Evolutionary conservation across 306 rosid genomes (phyloP), one percentile per base, ranked within the genome.

Genomic region (Cucurbita ficifolia): DNA sequence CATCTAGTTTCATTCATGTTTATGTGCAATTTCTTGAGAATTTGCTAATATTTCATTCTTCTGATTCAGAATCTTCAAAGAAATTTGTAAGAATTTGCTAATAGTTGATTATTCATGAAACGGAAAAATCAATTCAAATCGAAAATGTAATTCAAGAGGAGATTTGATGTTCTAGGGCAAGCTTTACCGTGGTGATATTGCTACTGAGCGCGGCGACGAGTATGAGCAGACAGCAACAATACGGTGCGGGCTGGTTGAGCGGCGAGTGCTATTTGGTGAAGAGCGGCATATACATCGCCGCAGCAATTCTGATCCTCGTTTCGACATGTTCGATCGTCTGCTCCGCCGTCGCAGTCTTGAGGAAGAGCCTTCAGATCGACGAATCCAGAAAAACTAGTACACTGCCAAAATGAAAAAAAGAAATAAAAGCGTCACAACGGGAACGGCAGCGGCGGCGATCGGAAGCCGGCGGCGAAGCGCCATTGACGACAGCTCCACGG

Each of bases 241-340:
- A 90, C 81, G 90, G 94, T 19, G 68, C 48, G 73, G 98, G 96
- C 49, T 93, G 98, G 98, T 74, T 93, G 62, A 77, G 85, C 53
- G 92, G 96, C n/a, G 90, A 93, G 52, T 93, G 98, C 78, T 93
- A 90, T 79, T 36, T 88, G 0, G 97, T 90, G 50, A 93, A 76
- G 73, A 59, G 68, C 10, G 96, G 94, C 19, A 74, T 80, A 10
- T 93, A 77, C 18, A 75, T 76, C 7, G 92, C 85, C 29, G 89
- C 94, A 11, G 92, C 85, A 77, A 57, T 78, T 22, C 68, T 93
- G 73, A 65, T 89, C 40, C 68, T 93, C 35, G 68, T 85, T 16
- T 54, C 96, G 13, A 8, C 73, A 19, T 83, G 81, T 21, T 81
- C 88, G 3, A 67, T 79, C n/a, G 72, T 82, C 43, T 88, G 85